Conservation (phyloP, 140 eudicot species). For the Flaveria floridana region DNA sequence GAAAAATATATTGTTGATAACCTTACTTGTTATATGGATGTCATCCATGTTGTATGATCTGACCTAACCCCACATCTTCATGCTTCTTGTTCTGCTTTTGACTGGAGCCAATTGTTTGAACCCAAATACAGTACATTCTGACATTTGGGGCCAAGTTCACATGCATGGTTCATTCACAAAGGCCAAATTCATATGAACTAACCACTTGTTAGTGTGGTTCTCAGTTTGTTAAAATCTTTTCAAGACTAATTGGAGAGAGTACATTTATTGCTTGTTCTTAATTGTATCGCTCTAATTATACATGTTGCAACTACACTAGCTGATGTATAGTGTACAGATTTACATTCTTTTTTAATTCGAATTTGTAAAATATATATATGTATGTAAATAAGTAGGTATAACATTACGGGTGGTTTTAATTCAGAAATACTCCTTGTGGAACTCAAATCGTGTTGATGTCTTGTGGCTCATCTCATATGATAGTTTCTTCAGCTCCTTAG, state of each 20-base stretch:
- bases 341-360: constrained; percentile 32
- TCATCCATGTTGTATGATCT: constrained; percentile 23
- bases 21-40: constrained; percentile 15
- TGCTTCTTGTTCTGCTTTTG: constrained; percentile 31
- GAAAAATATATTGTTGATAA: background rate
- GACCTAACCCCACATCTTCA: constrained; percentile 36
- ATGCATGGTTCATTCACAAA: constrained; percentile 4
- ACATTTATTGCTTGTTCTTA: constrained; percentile 13
- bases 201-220: constrained; percentile 13
- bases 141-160: constrained; percentile 12
- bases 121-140: constrained; percentile 2
- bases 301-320: constrained; percentile 36
- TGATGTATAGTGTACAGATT: constrained; percentile 40
- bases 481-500: constrained; percentile 82
- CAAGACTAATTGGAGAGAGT: constrained; percentile 16
- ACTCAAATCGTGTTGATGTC: constrained; percentile 94
- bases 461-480: constrained; percentile 74
- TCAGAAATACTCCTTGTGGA: constrained; percentile 93
- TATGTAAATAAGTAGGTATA: constrained; percentile 18
- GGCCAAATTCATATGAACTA: constrained; percentile 15
- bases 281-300: constrained; percentile 32
- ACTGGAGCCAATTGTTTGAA: constrained; percentile 19
- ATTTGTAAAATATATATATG: constrained; percentile 1
- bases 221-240: constrained; percentile 4
- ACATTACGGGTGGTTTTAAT: constrained; percentile 5